Evolutionary conservation across 495 filamentous ascomycete genomes (phyloP).

Genomic region (Delitschia confertaspora): DNA sequence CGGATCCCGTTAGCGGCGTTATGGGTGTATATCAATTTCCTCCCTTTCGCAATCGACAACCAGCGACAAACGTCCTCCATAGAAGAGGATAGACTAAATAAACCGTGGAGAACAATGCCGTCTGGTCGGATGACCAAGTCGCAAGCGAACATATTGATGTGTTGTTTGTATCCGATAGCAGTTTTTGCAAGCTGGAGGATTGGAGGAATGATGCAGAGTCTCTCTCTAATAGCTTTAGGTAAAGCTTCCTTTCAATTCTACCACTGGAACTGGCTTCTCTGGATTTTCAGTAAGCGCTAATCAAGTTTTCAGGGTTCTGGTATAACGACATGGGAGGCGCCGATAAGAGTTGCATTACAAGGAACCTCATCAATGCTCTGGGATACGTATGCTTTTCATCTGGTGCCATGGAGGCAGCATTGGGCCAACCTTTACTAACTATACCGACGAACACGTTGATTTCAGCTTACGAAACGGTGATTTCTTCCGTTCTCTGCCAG

Average conservation of each 20-base stretch:
- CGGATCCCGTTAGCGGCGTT: slow-evolving; percentile 9
- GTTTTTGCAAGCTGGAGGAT: too few relatives aligned
- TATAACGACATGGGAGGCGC: slow-evolving; percentile 49
- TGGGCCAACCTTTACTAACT: neutral
- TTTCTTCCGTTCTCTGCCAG: too few relatives aligned
- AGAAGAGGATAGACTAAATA: slow-evolving; percentile 47
- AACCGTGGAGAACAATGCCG: slow-evolving; percentile 50
- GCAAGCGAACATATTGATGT: too few relatives aligned
- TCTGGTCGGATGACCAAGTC: slow-evolving; percentile 33
- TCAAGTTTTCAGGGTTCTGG: too few relatives aligned
- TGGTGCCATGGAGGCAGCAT: slow-evolving; percentile 27
- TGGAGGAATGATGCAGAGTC: too few relatives aligned
- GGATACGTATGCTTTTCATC: slow-evolving; percentile 35
- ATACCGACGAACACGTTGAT: slow-evolving; percentile 20
- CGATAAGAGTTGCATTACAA: slow-evolving; percentile 36
- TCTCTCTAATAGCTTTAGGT: too few relatives aligned
- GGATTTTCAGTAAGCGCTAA: too few relatives aligned
- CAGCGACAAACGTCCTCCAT: slow-evolving; percentile 41
- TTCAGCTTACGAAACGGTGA: too few relatives aligned
- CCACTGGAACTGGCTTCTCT: too few relatives aligned
- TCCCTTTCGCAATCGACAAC: slow-evolving; percentile 43
- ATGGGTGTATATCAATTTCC: slow-evolving; percentile 32
- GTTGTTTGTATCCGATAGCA: too few relatives aligned
- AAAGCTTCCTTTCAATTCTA: too few relatives aligned
- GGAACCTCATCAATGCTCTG: slow-evolving; percentile 41